Evolutionary conservation across 768 basidiomycete species (phyloP).

Genomic region (Pisolithus orientalis): DNA sequence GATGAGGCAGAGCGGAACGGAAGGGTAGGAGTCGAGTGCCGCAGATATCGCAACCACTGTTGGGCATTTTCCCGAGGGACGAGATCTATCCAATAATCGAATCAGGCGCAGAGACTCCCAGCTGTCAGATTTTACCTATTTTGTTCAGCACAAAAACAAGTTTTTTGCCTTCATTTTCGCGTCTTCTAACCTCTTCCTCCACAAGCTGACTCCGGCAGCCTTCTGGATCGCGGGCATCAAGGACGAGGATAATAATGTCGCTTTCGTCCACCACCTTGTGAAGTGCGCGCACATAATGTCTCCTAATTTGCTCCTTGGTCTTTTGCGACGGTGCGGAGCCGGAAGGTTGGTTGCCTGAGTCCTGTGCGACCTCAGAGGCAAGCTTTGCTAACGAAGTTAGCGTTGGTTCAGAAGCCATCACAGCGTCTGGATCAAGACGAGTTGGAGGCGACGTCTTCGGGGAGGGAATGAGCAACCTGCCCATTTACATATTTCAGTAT

Average conservation of each 20-base stretch:
- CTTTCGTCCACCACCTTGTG: conserved; percentile 92
- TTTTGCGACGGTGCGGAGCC: conserved; percentile 33
- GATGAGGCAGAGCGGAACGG: conserved; percentile 82
- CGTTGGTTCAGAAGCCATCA: conserved; percentile 73
- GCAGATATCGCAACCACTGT: conserved; percentile 85
- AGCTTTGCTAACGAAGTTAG: conserved; percentile 53
- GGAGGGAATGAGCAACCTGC: not conserved
- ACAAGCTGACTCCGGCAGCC: conserved; percentile 89
- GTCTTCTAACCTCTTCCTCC: conserved; percentile 86
- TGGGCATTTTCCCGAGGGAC: conserved; percentile 85
- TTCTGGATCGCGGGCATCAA: conserved; percentile 94
- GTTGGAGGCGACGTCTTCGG: conserved; percentile 20
- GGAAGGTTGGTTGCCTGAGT: conserved; percentile 11
- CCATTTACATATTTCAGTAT: conserved; percentile 15
- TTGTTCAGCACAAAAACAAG: conserved; percentile 95
- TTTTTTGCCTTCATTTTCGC: conserved; percentile 86
- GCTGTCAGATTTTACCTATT: conserved; percentile 57
- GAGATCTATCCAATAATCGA: conserved; percentile 51
- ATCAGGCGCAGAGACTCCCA: not conserved
- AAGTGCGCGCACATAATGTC: conserved; percentile 71
- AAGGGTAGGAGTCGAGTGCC: conserved; percentile 87
- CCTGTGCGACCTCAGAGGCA: conserved; percentile 30
- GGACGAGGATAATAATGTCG: conserved; percentile 83
- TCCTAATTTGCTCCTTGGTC: conserved; percentile 65
- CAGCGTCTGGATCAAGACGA: conserved; percentile 44